phyloP scores from a whole-genome alignment of 177 flowering plant genomes.

The Vitis hybrid region DNA sequence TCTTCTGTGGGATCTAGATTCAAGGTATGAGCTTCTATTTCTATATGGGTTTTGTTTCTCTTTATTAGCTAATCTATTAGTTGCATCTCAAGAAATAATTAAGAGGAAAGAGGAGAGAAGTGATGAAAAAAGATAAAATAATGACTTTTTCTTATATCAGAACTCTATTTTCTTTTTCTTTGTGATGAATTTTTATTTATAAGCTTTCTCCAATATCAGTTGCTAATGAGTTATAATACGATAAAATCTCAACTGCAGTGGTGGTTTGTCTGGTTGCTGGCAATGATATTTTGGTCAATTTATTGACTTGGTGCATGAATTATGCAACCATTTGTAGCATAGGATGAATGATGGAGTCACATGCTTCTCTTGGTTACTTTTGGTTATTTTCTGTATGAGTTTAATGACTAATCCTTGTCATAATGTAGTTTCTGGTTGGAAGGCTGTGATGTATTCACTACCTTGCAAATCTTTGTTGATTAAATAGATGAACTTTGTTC shows the following conservation, averaged over 20 bases:
- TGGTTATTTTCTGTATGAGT: background rate
- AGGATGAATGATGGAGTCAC: background rate
- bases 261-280: background rate
- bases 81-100: background rate
- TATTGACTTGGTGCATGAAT: background rate
- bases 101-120: background rate
- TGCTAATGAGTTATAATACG: background rate
- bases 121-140: background rate
- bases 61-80: background rate
- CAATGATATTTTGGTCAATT: background rate
- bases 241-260: background rate
- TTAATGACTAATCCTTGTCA: background rate
- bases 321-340: background rate
- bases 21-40: slow-evolving; percentile 52
- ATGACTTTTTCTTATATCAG: too few species aligned
- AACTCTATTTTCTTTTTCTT: background rate
- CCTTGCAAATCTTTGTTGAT: background rate
- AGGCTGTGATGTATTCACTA: too few species aligned
- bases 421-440: background rate
- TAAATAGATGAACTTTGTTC: too few species aligned
- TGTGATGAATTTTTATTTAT: background rate
- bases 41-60: background rate
- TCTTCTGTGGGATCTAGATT: slow-evolving; percentile 93
- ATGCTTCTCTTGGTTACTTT: background rate
- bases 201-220: background rate